Percentiles rank a stretch among this genome's conserved stretches.
Evolutionary conservation across 225 moss, liverwort and hornwort genomes (phyloP).

Genomic region (Rhytidiadelphus loreus): DNA sequence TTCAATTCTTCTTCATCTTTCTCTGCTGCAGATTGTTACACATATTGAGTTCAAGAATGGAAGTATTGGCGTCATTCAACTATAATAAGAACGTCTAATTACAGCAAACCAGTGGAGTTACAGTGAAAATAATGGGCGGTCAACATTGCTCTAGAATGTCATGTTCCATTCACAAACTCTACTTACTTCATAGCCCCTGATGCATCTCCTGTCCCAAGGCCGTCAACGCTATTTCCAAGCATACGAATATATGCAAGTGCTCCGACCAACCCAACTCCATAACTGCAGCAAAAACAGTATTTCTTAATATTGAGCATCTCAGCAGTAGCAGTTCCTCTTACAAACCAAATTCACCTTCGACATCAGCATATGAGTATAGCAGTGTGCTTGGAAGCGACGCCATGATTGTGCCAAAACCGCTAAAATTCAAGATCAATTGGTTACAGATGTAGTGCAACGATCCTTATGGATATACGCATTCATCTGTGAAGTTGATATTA

Average conservation of each 20-base stretch:
- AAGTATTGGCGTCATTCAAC: neutral
- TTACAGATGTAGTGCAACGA: neutral
- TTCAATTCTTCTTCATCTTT: neutral
- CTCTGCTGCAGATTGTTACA: neutral
- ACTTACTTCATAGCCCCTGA: slow-evolving; percentile 56
- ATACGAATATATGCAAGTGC: slow-evolving; percentile 74
- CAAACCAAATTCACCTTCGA: neutral
- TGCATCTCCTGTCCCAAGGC: slow-evolving; percentile 21
- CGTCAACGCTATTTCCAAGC: slow-evolving; percentile 90
- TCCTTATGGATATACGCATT: neutral
- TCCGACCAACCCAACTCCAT: slow-evolving; percentile 69
- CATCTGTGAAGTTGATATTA: neutral
- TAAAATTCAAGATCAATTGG: neutral
- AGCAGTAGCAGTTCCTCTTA: neutral
- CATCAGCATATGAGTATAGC: neutral
- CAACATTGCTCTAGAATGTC: neutral
- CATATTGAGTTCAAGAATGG: neutral
- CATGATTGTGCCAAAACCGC: neutral
- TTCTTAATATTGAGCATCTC: neutral
- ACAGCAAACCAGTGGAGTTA: too few relatives aligned
- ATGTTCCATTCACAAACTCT: neutral
- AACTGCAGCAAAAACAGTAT: slow-evolving; percentile 32
- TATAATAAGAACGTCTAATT: neutral
- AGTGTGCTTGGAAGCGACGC: neutral
- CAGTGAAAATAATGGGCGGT: neutral